These are phyloP conservation scores for Lactifluus volemus DNA, from an alignment of 768 basidiomycete species.

Conservation along the genomic window DNA sequence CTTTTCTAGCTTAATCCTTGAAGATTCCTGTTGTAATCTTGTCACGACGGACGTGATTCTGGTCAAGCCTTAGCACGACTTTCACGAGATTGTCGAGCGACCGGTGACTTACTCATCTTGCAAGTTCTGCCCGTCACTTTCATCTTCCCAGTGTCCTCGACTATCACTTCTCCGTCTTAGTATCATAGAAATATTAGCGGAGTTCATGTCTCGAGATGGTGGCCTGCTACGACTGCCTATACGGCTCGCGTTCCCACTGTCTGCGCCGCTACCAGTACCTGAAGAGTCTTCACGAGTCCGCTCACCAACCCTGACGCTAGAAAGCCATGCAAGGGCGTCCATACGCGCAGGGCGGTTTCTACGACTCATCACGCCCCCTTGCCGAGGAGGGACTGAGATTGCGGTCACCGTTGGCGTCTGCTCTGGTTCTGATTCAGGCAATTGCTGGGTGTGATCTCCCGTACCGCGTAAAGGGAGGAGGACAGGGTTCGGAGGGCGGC, in stretches of 20 bases:
- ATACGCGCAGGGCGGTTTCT: conserved; percentile 43
- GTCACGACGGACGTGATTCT: conserved; percentile 70
- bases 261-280: conserved; percentile 41
- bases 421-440: conserved; percentile 16
- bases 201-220: conserved; percentile 14
- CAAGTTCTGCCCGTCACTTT: conserved; percentile 39
- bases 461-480: conserved; percentile 23
- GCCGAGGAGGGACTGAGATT: conserved; percentile 14
- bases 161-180: conserved; percentile 39
- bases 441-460: conserved; percentile 3
- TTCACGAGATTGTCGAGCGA: not conserved
- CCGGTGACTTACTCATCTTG: conserved; percentile 60
- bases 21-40: conserved; percentile 41
- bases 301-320: conserved; percentile 59
- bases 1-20: conserved; percentile 82
- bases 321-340: conserved; percentile 64
- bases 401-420: conserved; percentile 19
- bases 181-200: conserved; percentile 1
- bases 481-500: conserved; percentile 19
- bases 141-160: conserved; percentile 29
- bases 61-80: not conserved
- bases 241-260: conserved; percentile 40
- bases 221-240: conserved; percentile 34
- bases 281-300: conserved; percentile 44
- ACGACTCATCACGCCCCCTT: conserved; percentile 36